Evolutionary conservation across 306 rosid species (phyloP).

Genomic region (Vigna unguiculata): DNA sequence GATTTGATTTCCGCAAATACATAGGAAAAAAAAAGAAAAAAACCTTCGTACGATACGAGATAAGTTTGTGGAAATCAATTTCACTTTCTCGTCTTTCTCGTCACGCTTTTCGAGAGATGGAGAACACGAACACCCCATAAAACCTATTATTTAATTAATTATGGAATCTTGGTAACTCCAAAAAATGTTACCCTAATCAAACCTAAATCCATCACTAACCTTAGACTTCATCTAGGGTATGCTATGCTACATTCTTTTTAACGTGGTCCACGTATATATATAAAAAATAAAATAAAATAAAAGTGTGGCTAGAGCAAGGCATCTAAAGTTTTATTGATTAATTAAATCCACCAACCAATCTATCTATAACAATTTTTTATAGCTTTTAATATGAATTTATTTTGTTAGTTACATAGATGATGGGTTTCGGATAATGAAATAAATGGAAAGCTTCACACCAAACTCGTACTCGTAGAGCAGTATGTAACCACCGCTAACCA

Average conservation of each 20-base stretch:
- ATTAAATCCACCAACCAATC: slow-evolving; percentile 45
- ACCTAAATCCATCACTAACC: not conserved
- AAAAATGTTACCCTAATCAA: not conserved
- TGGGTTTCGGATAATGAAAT: slow-evolving; percentile 42
- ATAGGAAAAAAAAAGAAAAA: too few relatives aligned
- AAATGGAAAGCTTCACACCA: slow-evolving; percentile 36
- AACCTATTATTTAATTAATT: slow-evolving; percentile 28
- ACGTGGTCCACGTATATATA: not conserved
- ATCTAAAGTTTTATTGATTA: not conserved
- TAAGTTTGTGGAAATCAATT: too few relatives aligned
- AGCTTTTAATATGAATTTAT: slow-evolving; percentile 29
- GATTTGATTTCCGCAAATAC: too few relatives aligned
- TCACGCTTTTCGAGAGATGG: too few relatives aligned
- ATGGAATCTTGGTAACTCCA: slow-evolving; percentile 36
- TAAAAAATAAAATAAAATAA: too few relatives aligned
- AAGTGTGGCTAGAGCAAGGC: slow-evolving; percentile 14
- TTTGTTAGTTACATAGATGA: slow-evolving; percentile 39
- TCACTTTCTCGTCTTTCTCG: too few relatives aligned
- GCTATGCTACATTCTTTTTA: not conserved
- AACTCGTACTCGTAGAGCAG: not conserved
- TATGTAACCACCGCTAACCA: slow-evolving; percentile 8
- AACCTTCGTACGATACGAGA: too few relatives aligned
- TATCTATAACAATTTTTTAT: not conserved
- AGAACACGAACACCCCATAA: not conserved
- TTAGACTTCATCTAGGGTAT: not conserved